A percentile compares a stretch with the other conserved stretches of the same genome.
Evolutionary conservation across 1,139 yeast species (phyloP).

Genomic region (Pichia kudriavzevii): DNA sequence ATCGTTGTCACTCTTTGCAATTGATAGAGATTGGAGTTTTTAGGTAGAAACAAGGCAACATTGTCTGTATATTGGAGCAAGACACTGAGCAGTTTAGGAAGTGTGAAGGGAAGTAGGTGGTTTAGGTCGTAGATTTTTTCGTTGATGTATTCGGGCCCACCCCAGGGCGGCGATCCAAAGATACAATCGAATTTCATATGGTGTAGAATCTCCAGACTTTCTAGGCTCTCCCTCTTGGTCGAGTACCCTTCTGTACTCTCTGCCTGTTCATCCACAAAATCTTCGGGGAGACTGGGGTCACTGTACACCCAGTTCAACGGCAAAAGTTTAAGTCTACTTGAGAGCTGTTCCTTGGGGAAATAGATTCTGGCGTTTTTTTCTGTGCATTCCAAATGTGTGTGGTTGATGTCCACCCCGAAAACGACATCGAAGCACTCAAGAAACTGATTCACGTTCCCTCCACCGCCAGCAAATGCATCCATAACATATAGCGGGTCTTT

Average conservation of each 20-base stretch:
- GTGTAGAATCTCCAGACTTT: constrained; percentile 15
- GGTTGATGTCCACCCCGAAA: constrained; percentile 60
- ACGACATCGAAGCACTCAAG: constrained; percentile 52
- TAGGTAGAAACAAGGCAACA: constrained; percentile 69
- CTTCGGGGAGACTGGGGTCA: constrained; percentile 1
- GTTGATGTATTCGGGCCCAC: constrained; percentile 66
- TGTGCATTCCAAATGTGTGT: constrained; percentile 59
- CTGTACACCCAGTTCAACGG: constrained; percentile 52
- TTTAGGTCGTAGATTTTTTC: constrained; percentile 45
- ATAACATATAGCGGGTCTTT: constrained; percentile 25
- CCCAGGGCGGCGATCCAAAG: constrained; percentile 96
- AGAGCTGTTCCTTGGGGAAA: constrained; percentile 25
- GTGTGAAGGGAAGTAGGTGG: constrained; percentile 46
- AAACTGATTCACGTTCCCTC: constrained; percentile 86
- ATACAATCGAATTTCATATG: constrained; percentile 50
- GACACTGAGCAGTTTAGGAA: constrained; percentile 38
- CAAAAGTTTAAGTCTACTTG: constrained; percentile 39
- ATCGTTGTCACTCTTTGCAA: constrained; percentile 39
- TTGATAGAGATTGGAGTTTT: constrained; percentile 57
- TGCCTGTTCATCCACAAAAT: constrained; percentile 4
- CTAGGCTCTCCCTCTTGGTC: constrained; percentile 15
- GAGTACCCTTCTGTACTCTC: constrained; percentile 20
- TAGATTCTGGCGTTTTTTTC: constrained; percentile 67
- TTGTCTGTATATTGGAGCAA: constrained; percentile 40
- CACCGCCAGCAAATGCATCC: constrained; percentile 93